These are phyloP conservation scores for Paecilomyces fulvus DNA, from an alignment of 2,329 filamentous ascomycete species.

Conservation along the genomic window DNA sequence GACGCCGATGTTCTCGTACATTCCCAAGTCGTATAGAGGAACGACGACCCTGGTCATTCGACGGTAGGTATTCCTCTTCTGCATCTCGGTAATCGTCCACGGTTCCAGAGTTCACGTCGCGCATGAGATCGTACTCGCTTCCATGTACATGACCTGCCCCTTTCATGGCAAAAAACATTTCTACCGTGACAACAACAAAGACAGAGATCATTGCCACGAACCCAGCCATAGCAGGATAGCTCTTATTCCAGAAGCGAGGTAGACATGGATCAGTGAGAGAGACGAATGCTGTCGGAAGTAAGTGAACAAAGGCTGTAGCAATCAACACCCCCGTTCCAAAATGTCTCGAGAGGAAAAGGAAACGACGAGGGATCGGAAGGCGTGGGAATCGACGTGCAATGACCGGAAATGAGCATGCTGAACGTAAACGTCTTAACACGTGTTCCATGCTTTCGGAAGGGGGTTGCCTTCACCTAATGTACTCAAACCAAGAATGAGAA, in stretches of 20 bases:
- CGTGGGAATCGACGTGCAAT: slow-evolving; percentile 51
- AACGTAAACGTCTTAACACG: background rate
- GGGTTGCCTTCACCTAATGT: slow-evolving; percentile 26
- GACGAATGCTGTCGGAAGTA: slow-evolving; percentile 55
- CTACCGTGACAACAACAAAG: slow-evolving; percentile 73
- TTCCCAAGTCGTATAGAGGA: slow-evolving; percentile 15
- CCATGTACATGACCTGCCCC: slow-evolving; percentile 53
- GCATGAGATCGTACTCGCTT: slow-evolving; percentile 42
- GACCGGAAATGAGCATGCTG: slow-evolving; percentile 55
- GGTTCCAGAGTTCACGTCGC: slow-evolving; percentile 15
- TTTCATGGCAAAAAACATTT: slow-evolving; percentile 77
- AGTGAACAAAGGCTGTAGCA: slow-evolving; percentile 50
- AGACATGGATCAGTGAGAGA: slow-evolving; percentile 58
- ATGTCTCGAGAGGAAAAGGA: slow-evolving; percentile 53
- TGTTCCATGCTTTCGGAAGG: background rate
- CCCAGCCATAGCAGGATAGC: slow-evolving; percentile 72
- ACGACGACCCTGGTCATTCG: slow-evolving; percentile 12
- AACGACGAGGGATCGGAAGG: slow-evolving; percentile 50
- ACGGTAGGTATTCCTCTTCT: slow-evolving; percentile 13
- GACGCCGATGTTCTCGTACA: slow-evolving; percentile 6
- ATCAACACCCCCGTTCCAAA: slow-evolving; percentile 51
- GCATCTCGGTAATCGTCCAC: slow-evolving; percentile 10
- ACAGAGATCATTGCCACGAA: slow-evolving; percentile 74
- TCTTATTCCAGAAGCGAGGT: slow-evolving; percentile 67
- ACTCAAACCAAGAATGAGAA: slow-evolving; percentile 53